These are phyloP conservation scores for Adiantum capillusveneris DNA, from an alignment of 75 land plant genomes.

Conservation along the genomic window DNA sequence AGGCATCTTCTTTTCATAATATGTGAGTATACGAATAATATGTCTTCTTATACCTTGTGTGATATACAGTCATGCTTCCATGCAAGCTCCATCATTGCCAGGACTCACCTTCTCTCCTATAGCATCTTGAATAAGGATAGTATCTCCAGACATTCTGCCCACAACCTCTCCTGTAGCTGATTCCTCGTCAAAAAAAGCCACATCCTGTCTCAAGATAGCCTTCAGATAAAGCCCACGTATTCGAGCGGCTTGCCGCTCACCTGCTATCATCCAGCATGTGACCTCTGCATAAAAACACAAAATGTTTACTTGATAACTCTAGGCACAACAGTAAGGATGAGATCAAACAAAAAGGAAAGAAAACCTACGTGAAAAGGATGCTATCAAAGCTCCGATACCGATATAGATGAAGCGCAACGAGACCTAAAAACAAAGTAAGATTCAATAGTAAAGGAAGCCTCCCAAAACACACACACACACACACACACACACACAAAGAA, in stretches of 20 bases:
- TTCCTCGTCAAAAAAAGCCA: conserved; percentile 68
- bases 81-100: too few species aligned
- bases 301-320: not conserved
- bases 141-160: conserved; percentile 59
- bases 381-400: conserved; percentile 46
- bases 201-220: conserved; percentile 65
- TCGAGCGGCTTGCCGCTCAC: conserved; percentile 66
- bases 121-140: conserved; percentile 65
- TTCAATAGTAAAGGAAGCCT: too few species aligned
- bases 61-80: too few species aligned
- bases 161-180: conserved; percentile 51
- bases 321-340: too few species aligned
- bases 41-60: too few species aligned
- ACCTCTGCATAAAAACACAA: conserved; percentile 45
- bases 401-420: conserved; percentile 62
- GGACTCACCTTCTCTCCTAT: conserved; percentile 85
- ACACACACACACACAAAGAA: too few species aligned
- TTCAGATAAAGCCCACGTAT: conserved; percentile 61
- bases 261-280: conserved; percentile 73
- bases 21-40: too few species aligned
- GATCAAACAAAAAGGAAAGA: too few species aligned
- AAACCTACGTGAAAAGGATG: conserved; percentile 69
- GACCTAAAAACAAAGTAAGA: conserved; percentile 41
- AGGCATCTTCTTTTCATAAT: too few species aligned
- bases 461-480: too few species aligned